Conservation (phyloP, 164 flowering plant genomes). For the Vitis riparia region DNA sequence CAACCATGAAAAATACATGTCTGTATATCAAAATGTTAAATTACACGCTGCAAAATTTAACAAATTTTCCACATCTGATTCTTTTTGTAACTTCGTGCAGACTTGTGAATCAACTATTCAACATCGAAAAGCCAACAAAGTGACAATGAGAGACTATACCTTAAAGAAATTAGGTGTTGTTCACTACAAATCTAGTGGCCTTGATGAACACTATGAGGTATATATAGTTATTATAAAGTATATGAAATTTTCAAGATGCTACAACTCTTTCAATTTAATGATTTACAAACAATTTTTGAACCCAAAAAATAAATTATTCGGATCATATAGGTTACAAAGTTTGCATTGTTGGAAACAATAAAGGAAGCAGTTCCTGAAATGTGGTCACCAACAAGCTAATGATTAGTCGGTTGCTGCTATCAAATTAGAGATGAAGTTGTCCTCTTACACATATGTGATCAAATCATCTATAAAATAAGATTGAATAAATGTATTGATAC, state of each 20-base stretch:
- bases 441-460: constrained; percentile 7
- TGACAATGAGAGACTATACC: constrained; percentile 58
- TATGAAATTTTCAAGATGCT: background rate
- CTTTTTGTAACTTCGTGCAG: constrained; percentile 27
- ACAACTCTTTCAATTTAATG: background rate
- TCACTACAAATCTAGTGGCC: constrained; percentile 70
- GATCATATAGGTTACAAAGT: constrained; percentile 55
- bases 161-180: constrained; percentile 59
- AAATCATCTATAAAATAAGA: no score
- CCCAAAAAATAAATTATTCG: background rate
- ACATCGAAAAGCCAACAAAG: constrained; percentile 75
- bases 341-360: constrained; percentile 74
- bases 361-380: constrained; percentile 82
- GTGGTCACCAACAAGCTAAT: constrained; percentile 82
- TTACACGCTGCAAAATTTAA: no score
- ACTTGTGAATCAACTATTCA: constrained; percentile 85
- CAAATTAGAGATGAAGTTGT: constrained; percentile 67
- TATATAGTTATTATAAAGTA: background rate
- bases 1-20: no score
- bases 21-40: no score
- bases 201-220: constrained; percentile 83
- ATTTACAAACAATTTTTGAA: background rate
- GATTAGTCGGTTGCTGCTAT: constrained; percentile 73
- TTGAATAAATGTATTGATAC: no score
- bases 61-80: no score